Percentiles rank a stretch among this genome's conserved stretches.
phyloP scores from a whole-genome alignment of 257 asterid species.

The Solanum dulcamara region DNA sequence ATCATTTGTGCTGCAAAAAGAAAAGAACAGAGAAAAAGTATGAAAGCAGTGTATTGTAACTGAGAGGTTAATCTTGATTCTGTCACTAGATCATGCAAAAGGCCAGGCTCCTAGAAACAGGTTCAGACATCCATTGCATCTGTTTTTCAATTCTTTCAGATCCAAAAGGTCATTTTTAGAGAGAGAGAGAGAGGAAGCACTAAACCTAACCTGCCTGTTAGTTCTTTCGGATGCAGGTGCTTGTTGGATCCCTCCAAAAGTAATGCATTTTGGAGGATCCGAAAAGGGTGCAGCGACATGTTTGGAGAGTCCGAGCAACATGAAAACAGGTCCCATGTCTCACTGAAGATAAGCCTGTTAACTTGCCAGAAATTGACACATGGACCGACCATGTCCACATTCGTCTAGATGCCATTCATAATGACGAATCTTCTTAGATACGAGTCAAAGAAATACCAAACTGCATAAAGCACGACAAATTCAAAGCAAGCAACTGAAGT shows the following conservation, averaged over 20 bases:
- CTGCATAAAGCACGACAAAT: background rate
- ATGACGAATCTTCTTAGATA: background rate
- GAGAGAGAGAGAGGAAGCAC: background rate
- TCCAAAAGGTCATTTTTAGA: background rate
- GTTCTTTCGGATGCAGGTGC: background rate
- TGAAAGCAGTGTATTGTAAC: background rate
- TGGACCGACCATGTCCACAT: background rate
- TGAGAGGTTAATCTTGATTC: background rate
- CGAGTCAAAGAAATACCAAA: background rate
- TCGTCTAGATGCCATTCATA: background rate
- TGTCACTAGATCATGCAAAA: background rate
- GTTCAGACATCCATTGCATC: background rate
- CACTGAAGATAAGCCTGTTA: background rate
- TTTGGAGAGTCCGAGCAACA: background rate
- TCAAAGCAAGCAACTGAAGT: background rate
- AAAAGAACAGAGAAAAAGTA: background rate
- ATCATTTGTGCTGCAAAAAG: background rate
- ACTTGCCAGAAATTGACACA: background rate
- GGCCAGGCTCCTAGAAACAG: background rate
- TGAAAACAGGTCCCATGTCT: background rate
- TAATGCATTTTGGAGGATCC: background rate
- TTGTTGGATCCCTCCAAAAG: background rate
- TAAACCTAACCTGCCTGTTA: background rate
- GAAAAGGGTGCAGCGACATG: too few relatives aligned
- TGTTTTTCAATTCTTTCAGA: background rate